Evolutionary conservation across 306 rosid genomes (phyloP).

Genomic region (Fragaria nilgerrensis): DNA sequence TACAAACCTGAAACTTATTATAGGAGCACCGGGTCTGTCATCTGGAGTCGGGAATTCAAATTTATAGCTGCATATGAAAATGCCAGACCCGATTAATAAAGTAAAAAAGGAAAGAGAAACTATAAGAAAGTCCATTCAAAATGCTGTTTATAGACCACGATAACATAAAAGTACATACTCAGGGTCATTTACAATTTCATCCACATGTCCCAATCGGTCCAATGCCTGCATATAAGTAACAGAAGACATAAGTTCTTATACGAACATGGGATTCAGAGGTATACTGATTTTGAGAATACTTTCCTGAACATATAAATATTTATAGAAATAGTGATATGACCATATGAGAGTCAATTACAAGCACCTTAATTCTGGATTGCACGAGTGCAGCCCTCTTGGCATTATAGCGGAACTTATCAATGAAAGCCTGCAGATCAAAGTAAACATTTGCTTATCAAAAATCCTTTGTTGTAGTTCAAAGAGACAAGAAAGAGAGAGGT

Average conservation of each 20-base stretch:
- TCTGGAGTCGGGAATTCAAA: slow-evolving; percentile 99
- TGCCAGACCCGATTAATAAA: slow-evolving; percentile 24
- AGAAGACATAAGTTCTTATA: not conserved
- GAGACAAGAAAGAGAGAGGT: not conserved
- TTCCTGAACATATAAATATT: not conserved
- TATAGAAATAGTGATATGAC: not conserved
- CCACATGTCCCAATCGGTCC: slow-evolving; percentile 90
- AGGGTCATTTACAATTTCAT: slow-evolving; percentile 90
- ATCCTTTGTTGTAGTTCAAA: slow-evolving; percentile 19
- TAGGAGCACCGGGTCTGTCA: slow-evolving; percentile 98
- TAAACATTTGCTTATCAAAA: slow-evolving; percentile 32
- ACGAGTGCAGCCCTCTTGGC: slow-evolving; percentile 99
- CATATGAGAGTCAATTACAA: slow-evolving; percentile 17
- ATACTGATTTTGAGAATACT: not conserved
- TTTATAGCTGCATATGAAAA: slow-evolving; percentile 70
- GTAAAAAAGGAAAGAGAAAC: slow-evolving; percentile 16
- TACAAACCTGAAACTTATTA: slow-evolving; percentile 92
- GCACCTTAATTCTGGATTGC: slow-evolving; percentile 99
- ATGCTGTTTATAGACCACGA: slow-evolving; percentile 12
- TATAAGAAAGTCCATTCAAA: not conserved
- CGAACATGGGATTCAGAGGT: not conserved
- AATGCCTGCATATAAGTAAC: slow-evolving; percentile 55
- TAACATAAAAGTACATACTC: slow-evolving; percentile 64
- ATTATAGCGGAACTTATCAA: slow-evolving; percentile 96
- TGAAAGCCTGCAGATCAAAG: slow-evolving; percentile 64